phyloP scores from a whole-genome alignment of 1,139 yeast genomes.

The Pneumocystis carinii region DNA sequence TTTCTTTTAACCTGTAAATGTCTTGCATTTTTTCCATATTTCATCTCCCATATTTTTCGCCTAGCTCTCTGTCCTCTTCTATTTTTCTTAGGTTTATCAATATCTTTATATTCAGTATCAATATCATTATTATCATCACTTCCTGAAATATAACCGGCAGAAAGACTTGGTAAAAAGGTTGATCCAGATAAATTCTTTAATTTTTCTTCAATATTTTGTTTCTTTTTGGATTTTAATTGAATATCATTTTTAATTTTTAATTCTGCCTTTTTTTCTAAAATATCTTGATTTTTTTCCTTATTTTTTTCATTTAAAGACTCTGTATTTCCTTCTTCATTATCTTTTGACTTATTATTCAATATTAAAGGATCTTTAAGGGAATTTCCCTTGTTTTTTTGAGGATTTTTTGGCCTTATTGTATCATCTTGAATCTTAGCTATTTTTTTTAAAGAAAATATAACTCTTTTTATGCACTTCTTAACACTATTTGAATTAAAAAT shows the following conservation, averaged over 20 bases:
- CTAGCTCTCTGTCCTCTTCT: constrained; percentile 96
- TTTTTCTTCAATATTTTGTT: not conserved
- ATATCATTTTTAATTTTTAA: not conserved
- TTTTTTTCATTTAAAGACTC: not conserved
- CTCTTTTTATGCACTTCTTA: constrained; percentile 31
- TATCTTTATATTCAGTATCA: constrained; percentile 14
- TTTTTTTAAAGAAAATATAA: constrained; percentile 44
- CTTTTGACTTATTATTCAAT: not conserved
- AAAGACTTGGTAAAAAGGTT: constrained; percentile 9
- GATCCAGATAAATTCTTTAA: not conserved
- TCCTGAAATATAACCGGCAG: constrained; percentile 10
- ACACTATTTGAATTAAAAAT: constrained; percentile 44
- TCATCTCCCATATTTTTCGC: constrained; percentile 87
- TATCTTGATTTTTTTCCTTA: not conserved
- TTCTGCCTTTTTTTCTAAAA: not conserved
- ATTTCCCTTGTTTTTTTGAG: constrained; percentile 18
- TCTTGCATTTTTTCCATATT: constrained; percentile 71
- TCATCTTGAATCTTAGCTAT: constrained; percentile 38
- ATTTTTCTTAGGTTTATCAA: constrained; percentile 46
- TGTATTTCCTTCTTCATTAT: not conserved
- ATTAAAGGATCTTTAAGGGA: constrained; percentile 5
- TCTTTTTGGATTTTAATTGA: constrained; percentile 9
- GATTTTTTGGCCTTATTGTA: constrained; percentile 22
- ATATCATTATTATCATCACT: constrained; percentile 11
- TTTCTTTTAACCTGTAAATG: constrained; percentile 59